Percentiles rank a stretch among this genome's conserved stretches.
These are phyloP conservation scores for Fomitopsis pulvina DNA, from an alignment of 768 basidiomycete genomes.

Conservation along the genomic window DNA sequence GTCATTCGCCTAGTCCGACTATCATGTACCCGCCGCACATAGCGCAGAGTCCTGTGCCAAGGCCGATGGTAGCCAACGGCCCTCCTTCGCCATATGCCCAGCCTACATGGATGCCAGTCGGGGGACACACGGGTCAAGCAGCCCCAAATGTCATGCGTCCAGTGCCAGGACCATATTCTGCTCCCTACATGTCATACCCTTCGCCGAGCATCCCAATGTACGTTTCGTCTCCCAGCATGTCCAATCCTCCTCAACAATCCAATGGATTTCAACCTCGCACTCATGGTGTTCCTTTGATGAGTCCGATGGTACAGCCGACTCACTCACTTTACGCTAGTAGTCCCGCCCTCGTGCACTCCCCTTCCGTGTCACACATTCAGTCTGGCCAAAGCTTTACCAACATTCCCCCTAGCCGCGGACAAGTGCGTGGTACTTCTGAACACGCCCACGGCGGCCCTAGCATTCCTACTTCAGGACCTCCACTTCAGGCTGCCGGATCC, in stretches of 20 bases:
- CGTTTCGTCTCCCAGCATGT: slow-evolving; percentile 35
- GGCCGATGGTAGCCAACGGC: slow-evolving; percentile 55
- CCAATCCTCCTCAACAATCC: slow-evolving; percentile 34
- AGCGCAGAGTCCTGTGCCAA: slow-evolving; percentile 56
- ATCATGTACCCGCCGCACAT: slow-evolving; percentile 59
- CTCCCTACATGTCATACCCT: slow-evolving; percentile 61
- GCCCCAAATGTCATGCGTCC: slow-evolving; percentile 49
- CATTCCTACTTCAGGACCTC: slow-evolving; percentile 15
- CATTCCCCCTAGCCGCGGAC: slow-evolving; percentile 30
- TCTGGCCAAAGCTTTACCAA: slow-evolving; percentile 25
- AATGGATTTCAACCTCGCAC: slow-evolving; percentile 25
- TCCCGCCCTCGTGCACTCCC: slow-evolving; percentile 57
- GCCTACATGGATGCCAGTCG: slow-evolving; percentile 60
- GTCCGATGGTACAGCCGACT: slow-evolving; percentile 63
- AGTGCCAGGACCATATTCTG: slow-evolving; percentile 54
- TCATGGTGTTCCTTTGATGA: slow-evolving; percentile 46
- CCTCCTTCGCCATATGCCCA: slow-evolving; percentile 54
- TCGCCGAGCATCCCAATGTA: slow-evolving; percentile 48
- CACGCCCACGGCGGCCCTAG: slow-evolving; percentile 9
- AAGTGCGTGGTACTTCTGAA: slow-evolving; percentile 24
- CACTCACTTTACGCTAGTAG: slow-evolving; percentile 58
- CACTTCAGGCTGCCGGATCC: slow-evolving; percentile 28
- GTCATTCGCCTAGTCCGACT: slow-evolving; percentile 62
- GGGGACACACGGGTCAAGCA: slow-evolving; percentile 39
- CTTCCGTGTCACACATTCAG: slow-evolving; percentile 26